Percentiles rank a stretch among this genome's conserved stretches.
Conservation (phyloP, 1,284 basidiomycete species). For the Sanghuangporus sanghuang region DNA sequence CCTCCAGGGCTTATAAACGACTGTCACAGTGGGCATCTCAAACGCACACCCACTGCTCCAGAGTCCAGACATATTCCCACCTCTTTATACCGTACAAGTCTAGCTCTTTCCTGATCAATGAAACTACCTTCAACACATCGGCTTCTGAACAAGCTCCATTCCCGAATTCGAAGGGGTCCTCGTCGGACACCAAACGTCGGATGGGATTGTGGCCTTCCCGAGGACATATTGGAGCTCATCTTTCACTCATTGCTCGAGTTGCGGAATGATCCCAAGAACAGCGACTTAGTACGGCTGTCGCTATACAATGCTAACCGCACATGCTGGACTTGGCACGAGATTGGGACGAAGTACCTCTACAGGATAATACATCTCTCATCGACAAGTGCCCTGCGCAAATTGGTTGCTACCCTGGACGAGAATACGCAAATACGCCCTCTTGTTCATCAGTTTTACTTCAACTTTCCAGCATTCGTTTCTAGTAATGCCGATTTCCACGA, state of each 20-base stretch:
- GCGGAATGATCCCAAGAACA: not conserved
- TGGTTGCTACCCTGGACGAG: not conserved
- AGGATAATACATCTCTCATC: not conserved
- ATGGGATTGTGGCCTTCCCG: not conserved
- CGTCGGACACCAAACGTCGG: not conserved
- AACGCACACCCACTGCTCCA: too few species aligned
- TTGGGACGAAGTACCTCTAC: not conserved
- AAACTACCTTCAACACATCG: too few species aligned
- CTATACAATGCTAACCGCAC: not conserved
- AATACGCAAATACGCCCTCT: not conserved
- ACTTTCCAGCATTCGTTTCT: not conserved
- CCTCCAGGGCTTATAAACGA: too few species aligned
- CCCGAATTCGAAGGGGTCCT: too few species aligned
- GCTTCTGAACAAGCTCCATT: too few species aligned
- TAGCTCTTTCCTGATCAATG: too few species aligned
- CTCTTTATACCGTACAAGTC: too few species aligned
- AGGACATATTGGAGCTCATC: not conserved
- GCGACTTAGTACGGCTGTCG: not conserved
- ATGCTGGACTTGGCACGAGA: not conserved
- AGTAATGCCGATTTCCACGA: not conserved
- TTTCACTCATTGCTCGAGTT: not conserved
- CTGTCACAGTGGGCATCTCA: too few species aligned
- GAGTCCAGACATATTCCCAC: too few species aligned
- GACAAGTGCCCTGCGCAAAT: not conserved
- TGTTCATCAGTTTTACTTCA: not conserved